Evolutionary conservation across 2,329 filamentous ascomycete species (phyloP), one percentile per base, ranked within the genome.

Genomic region (Aspergillus eucalypticola): DNA sequence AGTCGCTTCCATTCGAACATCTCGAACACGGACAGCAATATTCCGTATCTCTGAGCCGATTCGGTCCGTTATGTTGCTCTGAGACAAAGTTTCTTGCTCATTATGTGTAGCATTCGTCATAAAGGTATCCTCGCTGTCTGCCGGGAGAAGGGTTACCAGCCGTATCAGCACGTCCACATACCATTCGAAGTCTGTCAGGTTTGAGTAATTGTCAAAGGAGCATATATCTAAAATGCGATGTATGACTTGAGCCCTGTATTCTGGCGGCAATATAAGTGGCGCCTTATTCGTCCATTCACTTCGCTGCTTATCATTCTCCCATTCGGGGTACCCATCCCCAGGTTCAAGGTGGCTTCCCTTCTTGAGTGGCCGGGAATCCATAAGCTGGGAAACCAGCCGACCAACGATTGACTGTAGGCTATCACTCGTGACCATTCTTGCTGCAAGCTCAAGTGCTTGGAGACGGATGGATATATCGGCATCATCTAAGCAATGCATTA

Each of bases 401-500:
- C 93, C 89, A 23, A 99, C 91, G 54, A 98, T 91, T 1, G 86
- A 85, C 60, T 91, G 85, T 4, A 99, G 76, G 64, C 94, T 97
- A 58, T 96, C 92, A 63, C 85, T 87, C 67, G 89, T 94, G 61
- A 98, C 92, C 92, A 99, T 97, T 38, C 91, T 92, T 56, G 94
- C 90, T 1, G 95, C 93, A 23, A 99, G 83, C 67, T 98, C 92
- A 38, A 99, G 82, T 5, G 95, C 93, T 73, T 96, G 90, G 75
- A 96, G 88, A 62, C 95, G 89, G 71, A 99, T 99, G 4, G 93
- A 96, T 61, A 99, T 95, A 70, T 99, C 95, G 0, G 91, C 84
- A 74, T 96, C 96, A 74, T 98, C 95, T 68, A 99, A 91, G 73
- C 95, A 99, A 70, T 96, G 90, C 73, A 99, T 83, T 64, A 99